Evolutionary conservation across 805 yeast species (phyloP).

Genomic region (Kodamaea neixiangensis): DNA sequence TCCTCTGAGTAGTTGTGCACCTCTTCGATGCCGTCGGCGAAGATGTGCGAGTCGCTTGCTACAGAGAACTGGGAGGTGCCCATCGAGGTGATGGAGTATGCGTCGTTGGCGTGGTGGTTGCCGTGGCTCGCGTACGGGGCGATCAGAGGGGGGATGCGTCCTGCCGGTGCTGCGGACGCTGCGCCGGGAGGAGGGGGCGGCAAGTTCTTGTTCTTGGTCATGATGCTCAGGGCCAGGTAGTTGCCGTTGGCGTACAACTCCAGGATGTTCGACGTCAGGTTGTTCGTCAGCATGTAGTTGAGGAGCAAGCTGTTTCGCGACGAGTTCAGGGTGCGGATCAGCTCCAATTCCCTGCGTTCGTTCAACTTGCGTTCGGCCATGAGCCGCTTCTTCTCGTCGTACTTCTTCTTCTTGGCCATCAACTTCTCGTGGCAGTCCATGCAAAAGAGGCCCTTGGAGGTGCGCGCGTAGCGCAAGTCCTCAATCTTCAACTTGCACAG

Average conservation of each 20-base stretch:
- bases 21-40: slow-evolving; percentile 35
- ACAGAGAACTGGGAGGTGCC: slow-evolving; percentile 11
- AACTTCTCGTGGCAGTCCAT: slow-evolving; percentile 88
- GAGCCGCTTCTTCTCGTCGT: slow-evolving; percentile 49
- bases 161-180: background rate
- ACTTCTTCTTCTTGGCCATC: slow-evolving; percentile 70
- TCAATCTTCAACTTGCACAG: slow-evolving; percentile 84
- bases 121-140: slow-evolving; percentile 15
- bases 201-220: slow-evolving; percentile 10
- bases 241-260: slow-evolving; percentile 10
- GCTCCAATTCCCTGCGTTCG: slow-evolving; percentile 10
- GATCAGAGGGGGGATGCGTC: background rate
- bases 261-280: slow-evolving; percentile 6
- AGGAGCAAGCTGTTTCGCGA: slow-evolving; percentile 14
- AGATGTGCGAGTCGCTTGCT: background rate
- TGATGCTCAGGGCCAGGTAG: slow-evolving; percentile 8
- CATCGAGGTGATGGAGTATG: slow-evolving; percentile 14
- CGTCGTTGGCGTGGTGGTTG: slow-evolving; percentile 16
- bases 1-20: slow-evolving; percentile 41
- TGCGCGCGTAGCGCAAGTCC: slow-evolving; percentile 87
- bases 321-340: slow-evolving; percentile 10
- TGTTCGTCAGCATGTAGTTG: slow-evolving; percentile 13
- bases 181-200: slow-evolving; percentile 11
- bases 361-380: slow-evolving; percentile 21
- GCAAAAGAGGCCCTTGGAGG: slow-evolving; percentile 90